Base-by-base conservation (phyloP, 2,329 filamentous ascomycete species). In the Exophiala xenobiotica region DNA sequence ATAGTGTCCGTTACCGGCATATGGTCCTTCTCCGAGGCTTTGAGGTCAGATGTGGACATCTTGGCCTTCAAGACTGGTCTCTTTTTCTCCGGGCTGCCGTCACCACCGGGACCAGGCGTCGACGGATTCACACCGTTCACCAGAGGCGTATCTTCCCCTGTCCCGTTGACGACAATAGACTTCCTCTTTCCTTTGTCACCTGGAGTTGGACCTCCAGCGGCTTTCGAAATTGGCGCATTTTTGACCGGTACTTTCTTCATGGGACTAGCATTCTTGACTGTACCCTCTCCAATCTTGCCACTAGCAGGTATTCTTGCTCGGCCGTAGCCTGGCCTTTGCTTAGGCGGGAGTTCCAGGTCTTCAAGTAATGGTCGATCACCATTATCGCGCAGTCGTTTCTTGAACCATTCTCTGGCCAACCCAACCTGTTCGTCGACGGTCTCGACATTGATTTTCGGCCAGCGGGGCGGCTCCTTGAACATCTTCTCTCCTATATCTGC, bases 311-410 rank as follows among this genome's bases (percentile, higher is more conserved):
- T 66, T 56, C 73, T 67, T 19, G 73, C 69, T 23, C 72, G 67
- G 31, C 67, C 63, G 39, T 70, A 67, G 53, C 68, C 73, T 16
- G 71, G 73, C 37, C 90, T 80, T 72, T 99, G 93, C 72, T 99
- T 99, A 49, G 86, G 82, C 12, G 95, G 93, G 19, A 99, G 75
- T 61, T 99, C 92, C 65, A 97, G 89, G 71, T 99, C 93, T 74
- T 99, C 93, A 46, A 95, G 76, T 59, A 99, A 78, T 37, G 90
- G 84, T 67, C 90, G 82, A 64, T 92, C 85, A 67, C 82, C 81
- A 68, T 91, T 93, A 49, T 88, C 86, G 63, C 90, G 88, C 51
- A 99, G 75, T 70, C 95, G 96, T 62, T 84, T 84, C 53, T 90
- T 82, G 75, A 97, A 96, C 79, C 95, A 99, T 64, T 89, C 87